A percentile compares a stretch with the other conserved stretches of the same genome.
Evolutionary conservation across 2,329 filamentous ascomycete species (phyloP).

Genomic region (Metarhizium robertsii): DNA sequence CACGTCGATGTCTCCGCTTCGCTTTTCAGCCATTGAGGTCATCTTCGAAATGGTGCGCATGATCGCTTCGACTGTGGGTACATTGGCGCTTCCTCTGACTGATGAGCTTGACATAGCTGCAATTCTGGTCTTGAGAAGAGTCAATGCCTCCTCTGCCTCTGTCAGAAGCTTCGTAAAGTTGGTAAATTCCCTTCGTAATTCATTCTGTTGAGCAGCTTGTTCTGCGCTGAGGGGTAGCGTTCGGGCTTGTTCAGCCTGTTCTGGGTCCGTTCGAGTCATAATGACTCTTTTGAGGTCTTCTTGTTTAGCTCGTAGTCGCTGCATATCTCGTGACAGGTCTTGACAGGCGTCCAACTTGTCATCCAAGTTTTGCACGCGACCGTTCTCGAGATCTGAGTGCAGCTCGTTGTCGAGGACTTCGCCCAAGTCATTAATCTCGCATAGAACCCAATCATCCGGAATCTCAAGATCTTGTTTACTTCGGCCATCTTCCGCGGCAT

Average conservation of each 20-base stretch:
- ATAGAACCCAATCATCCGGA: conserved; percentile 62
- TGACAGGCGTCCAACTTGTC: conserved; percentile 60
- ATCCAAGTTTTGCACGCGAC: conserved; percentile 58
- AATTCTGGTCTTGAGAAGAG: conserved; percentile 70
- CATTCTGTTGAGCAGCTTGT: conserved; percentile 73
- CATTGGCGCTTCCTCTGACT: conserved; percentile 36
- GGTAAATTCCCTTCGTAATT: conserved; percentile 68
- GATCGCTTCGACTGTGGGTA: conserved; percentile 85
- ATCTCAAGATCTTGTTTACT: conserved; percentile 60
- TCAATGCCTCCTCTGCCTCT: conserved; percentile 71
- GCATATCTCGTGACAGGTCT: conserved; percentile 59
- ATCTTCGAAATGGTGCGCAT: conserved; percentile 87
- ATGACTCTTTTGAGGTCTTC: conserved; percentile 73
- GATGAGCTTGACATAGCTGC: conserved; percentile 45
- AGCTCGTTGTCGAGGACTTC: conserved; percentile 56
- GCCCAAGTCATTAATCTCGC: conserved; percentile 63
- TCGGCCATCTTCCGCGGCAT: conserved; percentile 42
- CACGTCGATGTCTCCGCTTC: conserved; percentile 82
- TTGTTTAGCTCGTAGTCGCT: conserved; percentile 63
- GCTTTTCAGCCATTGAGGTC: conserved; percentile 85
- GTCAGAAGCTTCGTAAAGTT: conserved; percentile 64
- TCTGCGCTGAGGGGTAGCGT: conserved; percentile 74
- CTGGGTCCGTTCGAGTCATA: conserved; percentile 57
- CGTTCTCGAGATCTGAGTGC: conserved; percentile 52
- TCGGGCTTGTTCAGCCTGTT: conserved; percentile 53